Evolutionary conservation across 2,329 filamentous ascomycete species (phyloP).

Genomic region (Diaporthe helianthi): DNA sequence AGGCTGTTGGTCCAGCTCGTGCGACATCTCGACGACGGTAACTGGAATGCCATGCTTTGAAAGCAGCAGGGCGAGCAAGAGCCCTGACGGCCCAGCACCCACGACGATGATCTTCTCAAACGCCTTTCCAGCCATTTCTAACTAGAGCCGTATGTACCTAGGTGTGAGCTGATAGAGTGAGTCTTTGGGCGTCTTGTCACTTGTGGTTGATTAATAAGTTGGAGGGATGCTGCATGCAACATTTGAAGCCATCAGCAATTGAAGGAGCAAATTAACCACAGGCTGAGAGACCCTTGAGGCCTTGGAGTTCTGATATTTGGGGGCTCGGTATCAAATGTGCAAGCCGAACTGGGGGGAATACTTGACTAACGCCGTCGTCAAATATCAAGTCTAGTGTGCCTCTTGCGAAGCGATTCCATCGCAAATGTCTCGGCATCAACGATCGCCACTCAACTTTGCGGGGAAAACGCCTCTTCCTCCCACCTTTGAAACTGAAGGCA

Average conservation of each 20-base stretch:
- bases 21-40: slow-evolving; percentile 61
- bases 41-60: slow-evolving; percentile 59
- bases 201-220: too few species aligned
- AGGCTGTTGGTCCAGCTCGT: slow-evolving; percentile 63
- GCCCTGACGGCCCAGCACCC: slow-evolving; percentile 57
- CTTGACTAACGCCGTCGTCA: not conserved
- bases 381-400: not conserved
- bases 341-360: not conserved
- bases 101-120: slow-evolving; percentile 48
- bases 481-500: not conserved
- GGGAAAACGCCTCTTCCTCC: slow-evolving; percentile 10
- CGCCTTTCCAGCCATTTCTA: slow-evolving; percentile 28
- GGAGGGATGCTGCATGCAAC: not conserved
- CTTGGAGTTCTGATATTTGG: not conserved
- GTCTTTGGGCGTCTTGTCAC: not conserved
- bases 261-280: not conserved
- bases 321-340: slow-evolving; percentile 10
- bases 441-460: slow-evolving; percentile 17
- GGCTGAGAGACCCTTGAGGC: not conserved
- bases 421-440: not conserved
- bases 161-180: not conserved
- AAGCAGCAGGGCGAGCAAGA: slow-evolving; percentile 59
- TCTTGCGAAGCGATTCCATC: not conserved
- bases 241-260: not conserved
- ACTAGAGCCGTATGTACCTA: too few species aligned